Conservation (phyloP, 192 early-diverging fungal genomes). For the Rhizoclosmatium sp. region DNA sequence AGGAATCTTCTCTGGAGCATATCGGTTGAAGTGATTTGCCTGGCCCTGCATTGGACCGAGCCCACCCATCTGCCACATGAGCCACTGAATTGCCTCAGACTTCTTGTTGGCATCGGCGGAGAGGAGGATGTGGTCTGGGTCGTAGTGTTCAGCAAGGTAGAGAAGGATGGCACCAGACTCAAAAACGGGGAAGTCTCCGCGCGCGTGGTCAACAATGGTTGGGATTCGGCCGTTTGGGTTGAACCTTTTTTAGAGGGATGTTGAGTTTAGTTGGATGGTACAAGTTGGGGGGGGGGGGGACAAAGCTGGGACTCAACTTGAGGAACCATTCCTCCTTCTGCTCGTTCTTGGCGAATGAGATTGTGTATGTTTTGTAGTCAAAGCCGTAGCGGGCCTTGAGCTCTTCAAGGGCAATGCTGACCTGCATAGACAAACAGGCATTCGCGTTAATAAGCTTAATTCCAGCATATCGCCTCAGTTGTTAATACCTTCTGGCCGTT, state of each 20-base stretch:
- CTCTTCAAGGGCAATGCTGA: conserved; percentile 59
- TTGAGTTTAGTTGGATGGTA: background rate
- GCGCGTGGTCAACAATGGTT: conserved; percentile 60
- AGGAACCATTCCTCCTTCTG: conserved; percentile 53
- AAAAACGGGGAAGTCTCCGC: conserved; percentile 61
- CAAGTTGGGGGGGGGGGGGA: background rate
- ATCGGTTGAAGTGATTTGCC: conserved; percentile 57
- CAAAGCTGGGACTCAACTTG: background rate
- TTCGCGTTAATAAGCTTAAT: too few species aligned
- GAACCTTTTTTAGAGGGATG: background rate
- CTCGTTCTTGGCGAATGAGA: conserved; percentile 52
- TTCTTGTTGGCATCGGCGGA: conserved; percentile 53
- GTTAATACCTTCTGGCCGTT: conserved; percentile 56
- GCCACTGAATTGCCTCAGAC: conserved; percentile 59
- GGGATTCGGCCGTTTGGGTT: conserved; percentile 62
- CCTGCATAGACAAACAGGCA: too few species aligned
- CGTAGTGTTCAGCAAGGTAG: conserved; percentile 64
- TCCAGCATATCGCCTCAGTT: too few species aligned
- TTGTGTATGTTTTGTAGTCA: conserved; percentile 44
- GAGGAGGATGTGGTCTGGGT: conserved; percentile 52
- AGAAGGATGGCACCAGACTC: conserved; percentile 66
- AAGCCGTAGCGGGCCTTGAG: conserved; percentile 39
- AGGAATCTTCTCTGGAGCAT: conserved; percentile 59
- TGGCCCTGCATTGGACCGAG: conserved; percentile 54
- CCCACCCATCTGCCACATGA: conserved; percentile 60